Conservation (phyloP, 1,284 basidiomycete genomes). For the Meira nashicola region DNA sequence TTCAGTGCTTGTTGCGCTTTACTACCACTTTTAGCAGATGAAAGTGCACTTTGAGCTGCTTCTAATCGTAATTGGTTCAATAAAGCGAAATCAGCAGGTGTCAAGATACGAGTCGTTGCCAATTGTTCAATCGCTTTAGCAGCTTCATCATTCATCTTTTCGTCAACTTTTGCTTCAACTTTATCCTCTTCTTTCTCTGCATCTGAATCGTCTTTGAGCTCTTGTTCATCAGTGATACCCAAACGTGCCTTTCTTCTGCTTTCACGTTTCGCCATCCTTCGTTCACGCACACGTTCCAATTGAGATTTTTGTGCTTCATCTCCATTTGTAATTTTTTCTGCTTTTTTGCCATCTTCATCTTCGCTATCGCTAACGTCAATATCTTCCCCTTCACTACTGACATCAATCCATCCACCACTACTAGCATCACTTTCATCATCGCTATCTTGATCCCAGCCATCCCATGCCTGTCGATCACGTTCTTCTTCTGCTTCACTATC, state of each 20-base stretch:
- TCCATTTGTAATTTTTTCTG: constrained; percentile 10
- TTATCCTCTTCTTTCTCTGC: constrained; percentile 51
- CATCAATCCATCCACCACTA: constrained; percentile 70
- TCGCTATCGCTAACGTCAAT: constrained; percentile 71
- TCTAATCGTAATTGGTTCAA: constrained; percentile 81
- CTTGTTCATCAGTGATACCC: constrained; percentile 32
- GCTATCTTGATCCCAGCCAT: constrained; percentile 65
- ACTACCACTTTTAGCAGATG: constrained; percentile 56
- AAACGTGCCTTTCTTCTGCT: constrained; percentile 22
- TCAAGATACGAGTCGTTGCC: constrained; percentile 85
- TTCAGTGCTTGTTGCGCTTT: constrained; percentile 34
- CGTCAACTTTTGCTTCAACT: constrained; percentile 4
- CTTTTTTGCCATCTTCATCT: constrained; percentile 60
- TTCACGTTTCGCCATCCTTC: constrained; percentile 21
- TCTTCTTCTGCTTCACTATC: constrained; percentile 63
- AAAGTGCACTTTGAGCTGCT: constrained; percentile 59
- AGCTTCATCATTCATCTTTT: constrained; percentile 14
- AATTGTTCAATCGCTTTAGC: constrained; percentile 26
- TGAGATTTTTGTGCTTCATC: constrained; percentile 40
- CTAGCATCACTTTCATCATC: constrained; percentile 62
- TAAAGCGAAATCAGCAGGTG: constrained; percentile 91
- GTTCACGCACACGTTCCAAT: constrained; percentile 19
- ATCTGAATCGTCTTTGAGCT: constrained; percentile 58
- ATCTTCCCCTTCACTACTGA: constrained; percentile 66
- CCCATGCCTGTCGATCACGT: constrained; percentile 84